phyloP scores from a whole-genome alignment of 352 stramenopile genomes.

The Pythium dissimile region DNA sequence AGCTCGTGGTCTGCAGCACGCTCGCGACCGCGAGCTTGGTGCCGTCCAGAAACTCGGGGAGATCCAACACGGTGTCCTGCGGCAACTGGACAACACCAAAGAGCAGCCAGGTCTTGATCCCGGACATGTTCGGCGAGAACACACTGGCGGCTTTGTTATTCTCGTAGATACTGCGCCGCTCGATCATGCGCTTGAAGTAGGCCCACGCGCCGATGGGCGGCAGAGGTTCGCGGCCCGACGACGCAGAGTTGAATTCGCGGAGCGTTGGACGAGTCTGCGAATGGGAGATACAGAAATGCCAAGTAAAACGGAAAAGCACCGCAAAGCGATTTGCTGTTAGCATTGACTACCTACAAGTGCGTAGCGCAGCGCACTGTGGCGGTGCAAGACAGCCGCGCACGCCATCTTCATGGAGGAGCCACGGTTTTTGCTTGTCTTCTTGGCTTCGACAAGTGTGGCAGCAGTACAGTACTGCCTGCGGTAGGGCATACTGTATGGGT shows the following conservation, averaged over 20 bases:
- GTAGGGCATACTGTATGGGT: no score
- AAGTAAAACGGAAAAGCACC: no score
- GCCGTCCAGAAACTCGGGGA: constrained; percentile 16
- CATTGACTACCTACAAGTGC: no score
- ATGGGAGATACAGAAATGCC: no score
- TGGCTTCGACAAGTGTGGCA: no score
- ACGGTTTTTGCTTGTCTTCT: no score
- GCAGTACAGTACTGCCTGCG: no score
- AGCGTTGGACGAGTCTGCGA: no score
- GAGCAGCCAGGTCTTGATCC: constrained; percentile 9
- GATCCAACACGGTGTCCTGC: not conserved
- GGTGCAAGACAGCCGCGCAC: no score
- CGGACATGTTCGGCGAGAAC: constrained; percentile 2
- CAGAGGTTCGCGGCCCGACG: not conserved
- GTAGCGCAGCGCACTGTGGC: no score
- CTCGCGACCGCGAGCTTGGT: constrained; percentile 10
- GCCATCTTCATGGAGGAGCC: no score
- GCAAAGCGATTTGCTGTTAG: no score
- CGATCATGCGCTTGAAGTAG: constrained; percentile 10
- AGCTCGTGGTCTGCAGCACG: constrained; percentile 14
- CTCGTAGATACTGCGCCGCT: not conserved
- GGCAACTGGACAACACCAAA: constrained; percentile 14
- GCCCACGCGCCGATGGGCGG: constrained; percentile 9
- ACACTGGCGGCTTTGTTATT: constrained; percentile 1
- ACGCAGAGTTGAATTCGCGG: not conserved